A percentile compares a stretch with the other conserved stretches of the same genome.
Conservation (phyloP, 1,139 yeast genomes). For the Blastobotrys illinoisensis region DNA sequence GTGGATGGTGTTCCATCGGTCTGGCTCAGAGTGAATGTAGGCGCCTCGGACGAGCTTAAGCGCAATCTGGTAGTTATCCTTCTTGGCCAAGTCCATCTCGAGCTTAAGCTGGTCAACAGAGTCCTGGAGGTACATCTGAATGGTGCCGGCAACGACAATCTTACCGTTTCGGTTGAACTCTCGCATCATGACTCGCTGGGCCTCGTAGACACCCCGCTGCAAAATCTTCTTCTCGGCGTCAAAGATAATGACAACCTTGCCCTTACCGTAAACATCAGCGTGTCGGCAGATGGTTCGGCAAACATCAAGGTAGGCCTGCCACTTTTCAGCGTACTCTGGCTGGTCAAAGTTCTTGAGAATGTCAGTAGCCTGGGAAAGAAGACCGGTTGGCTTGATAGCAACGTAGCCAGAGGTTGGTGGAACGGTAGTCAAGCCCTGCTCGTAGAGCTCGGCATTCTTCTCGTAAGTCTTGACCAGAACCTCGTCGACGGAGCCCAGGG, state of each 20-base stretch:
- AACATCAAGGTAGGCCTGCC: slow-evolving; percentile 57
- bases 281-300: slow-evolving; percentile 57
- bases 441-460: slow-evolving; percentile 21
- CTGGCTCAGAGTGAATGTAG: slow-evolving; percentile 82
- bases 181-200: slow-evolving; percentile 76
- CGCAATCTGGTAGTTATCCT: slow-evolving; percentile 65
- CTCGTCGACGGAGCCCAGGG: slow-evolving; percentile 54
- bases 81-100: slow-evolving; percentile 62
- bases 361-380: slow-evolving; percentile 68
- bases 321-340: slow-evolving; percentile 48
- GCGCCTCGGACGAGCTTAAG: slow-evolving; percentile 97
- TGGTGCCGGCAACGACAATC: slow-evolving; percentile 75
- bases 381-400: slow-evolving; percentile 92
- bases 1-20: slow-evolving; percentile 63
- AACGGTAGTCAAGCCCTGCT: slow-evolving; percentile 46
- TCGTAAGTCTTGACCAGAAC: slow-evolving; percentile 75
- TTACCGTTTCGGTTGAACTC: slow-evolving; percentile 63
- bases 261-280: slow-evolving; percentile 68
- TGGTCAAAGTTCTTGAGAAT: slow-evolving; percentile 60
- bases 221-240: slow-evolving; percentile 90
- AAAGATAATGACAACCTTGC: slow-evolving; percentile 78
- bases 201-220: slow-evolving; percentile 86
- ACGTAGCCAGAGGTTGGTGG: slow-evolving; percentile 38
- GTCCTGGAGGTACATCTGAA: slow-evolving; percentile 84
- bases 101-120: slow-evolving; percentile 54